Evolutionary conservation across 176 grass and related monocot genomes (phyloP).

Genomic region (bread wheat (Triticum aestivum)): IWGSC_CS_RefSeq_v2.1 NC_057799.1:362759908-362760407

Average conservation of each 20-base stretch:
- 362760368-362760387: background rate
- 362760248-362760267: constrained; percentile 16
- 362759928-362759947: background rate
- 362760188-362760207: background rate
- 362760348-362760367: background rate
- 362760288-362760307: constrained; percentile 6
- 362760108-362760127: constrained; percentile 40
- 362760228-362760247: background rate
- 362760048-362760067: background rate
- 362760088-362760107: constrained; percentile 63
- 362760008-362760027: background rate
- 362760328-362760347: background rate
- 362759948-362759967: constrained; percentile 14
- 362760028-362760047: background rate
- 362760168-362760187: constrained; percentile 71
- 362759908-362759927: background rate
- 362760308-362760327: background rate
- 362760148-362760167: constrained; percentile 77
- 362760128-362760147: constrained; percentile 44
- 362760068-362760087: constrained; percentile 83
- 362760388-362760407: background rate
- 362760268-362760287: constrained; percentile 1
- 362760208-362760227: background rate
- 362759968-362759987: constrained; percentile 24
- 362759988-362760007: background rate